Conservation (phyloP, 2,329 filamentous ascomycete species). For the Colletotrichum agaves region DNA sequence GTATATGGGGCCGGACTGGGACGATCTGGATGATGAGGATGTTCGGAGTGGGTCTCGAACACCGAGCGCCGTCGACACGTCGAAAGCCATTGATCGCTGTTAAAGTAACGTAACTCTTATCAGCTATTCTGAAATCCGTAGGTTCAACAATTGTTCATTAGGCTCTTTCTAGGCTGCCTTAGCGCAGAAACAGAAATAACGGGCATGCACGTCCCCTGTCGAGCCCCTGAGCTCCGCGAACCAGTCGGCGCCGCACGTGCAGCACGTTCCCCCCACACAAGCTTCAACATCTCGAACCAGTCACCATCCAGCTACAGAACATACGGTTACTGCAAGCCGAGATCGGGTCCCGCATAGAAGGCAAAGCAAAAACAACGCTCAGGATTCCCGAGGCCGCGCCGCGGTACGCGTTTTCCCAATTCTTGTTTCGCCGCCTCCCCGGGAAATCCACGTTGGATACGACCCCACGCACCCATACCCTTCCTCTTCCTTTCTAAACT, state of each 20-base stretch:
- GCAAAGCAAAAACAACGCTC: not conserved
- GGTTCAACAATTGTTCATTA: no score
- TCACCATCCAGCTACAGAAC: not conserved
- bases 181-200: constrained; percentile 18
- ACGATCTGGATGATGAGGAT: not conserved
- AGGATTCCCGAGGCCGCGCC: constrained; percentile 8
- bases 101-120: no score
- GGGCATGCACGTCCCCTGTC: constrained; percentile 20
- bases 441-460: constrained; percentile 5
- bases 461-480: not conserved
- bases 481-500: not conserved
- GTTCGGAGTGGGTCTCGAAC: no score
- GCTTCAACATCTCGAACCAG: constrained; percentile 16
- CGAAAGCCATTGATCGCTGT: no score
- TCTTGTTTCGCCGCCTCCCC: not conserved
- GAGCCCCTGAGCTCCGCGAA: constrained; percentile 17
- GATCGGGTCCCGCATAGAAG: not conserved
- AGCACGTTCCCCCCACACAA: constrained; percentile 20
- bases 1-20: not conserved
- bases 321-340: not conserved
- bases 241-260: constrained; percentile 38
- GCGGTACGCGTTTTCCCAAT: not conserved
- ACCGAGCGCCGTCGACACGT: no score
- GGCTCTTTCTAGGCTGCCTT: not conserved
- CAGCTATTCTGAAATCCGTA: no score